These are phyloP conservation scores for Suillus decipiens DNA, from an alignment of 768 basidiomycete genomes.

Conservation along the genomic window DNA sequence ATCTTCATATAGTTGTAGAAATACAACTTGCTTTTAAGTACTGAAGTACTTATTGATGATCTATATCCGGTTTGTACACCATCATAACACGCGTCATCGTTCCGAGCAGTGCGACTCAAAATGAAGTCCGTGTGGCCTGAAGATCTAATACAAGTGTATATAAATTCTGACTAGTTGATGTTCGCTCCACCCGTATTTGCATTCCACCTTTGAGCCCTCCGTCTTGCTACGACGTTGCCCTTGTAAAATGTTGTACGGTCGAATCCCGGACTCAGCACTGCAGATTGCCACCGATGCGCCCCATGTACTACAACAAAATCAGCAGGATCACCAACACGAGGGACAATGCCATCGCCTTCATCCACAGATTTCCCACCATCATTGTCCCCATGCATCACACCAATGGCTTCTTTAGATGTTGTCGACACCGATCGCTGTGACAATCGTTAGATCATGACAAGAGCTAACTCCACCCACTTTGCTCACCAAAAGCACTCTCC, in stretches of 20 bases:
- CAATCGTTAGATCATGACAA: constrained; percentile 8
- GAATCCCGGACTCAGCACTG: constrained; percentile 48
- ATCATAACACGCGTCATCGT: neutral
- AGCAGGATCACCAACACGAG: constrained; percentile 45
- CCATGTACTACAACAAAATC: constrained; percentile 64
- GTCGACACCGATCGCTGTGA: constrained; percentile 52
- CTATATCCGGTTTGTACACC: neutral
- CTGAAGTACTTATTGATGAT: neutral
- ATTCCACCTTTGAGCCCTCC: constrained; percentile 22
- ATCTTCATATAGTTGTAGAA: neutral
- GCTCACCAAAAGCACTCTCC: constrained; percentile 50
- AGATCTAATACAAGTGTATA: neutral
- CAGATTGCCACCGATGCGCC: constrained; percentile 43
- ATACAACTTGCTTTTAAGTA: neutral
- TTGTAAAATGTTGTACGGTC: constrained; percentile 22
- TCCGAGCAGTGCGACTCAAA: neutral
- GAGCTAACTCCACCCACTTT: constrained; percentile 9
- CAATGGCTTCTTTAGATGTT: constrained; percentile 54
- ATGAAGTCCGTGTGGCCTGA: neutral
- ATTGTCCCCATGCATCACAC: constrained; percentile 23
- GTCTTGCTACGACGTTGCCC: constrained; percentile 20
- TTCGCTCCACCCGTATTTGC: neutral
- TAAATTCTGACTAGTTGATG: neutral
- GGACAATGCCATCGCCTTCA: constrained; percentile 30
- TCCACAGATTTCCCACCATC: constrained; percentile 17